Base-by-base conservation (phyloP, 129 eudicot genomes). In the Lactuca sativa region DNA sequence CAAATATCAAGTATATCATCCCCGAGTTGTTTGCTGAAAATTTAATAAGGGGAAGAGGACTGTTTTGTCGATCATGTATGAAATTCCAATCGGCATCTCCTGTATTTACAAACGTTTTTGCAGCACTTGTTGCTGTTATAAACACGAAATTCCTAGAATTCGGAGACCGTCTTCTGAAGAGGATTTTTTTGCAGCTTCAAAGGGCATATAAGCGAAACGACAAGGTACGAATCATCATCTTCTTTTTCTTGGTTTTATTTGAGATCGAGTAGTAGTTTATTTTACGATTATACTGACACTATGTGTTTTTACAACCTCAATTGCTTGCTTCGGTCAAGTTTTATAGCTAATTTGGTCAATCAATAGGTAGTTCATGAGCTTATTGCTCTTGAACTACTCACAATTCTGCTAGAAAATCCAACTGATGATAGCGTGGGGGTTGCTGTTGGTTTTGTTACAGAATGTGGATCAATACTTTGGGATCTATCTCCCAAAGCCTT, bases 361-460 rank as follows among this genome's bases (percentile, higher is more conserved):
- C 99, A 93, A 77, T 90, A 85, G 81, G 85, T 93, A 14, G 99
- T 88, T 73, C 88, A 93, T 33, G 99, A 93, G 82, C 88, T 89
- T 58, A 84, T 93, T 62, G 99, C 99, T 54, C 90, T 93, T 66
- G 99, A 93, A 77, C 85, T 93, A 59, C 88, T 93, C 7, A 90
- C 95, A 0, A 72, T 85, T 57, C 66, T 93, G 38, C 77, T 95
- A 70, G 97, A 87, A 58, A 86, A 84, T 69, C 99, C 97, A 17
- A 85, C 97, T 16, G 99, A 95, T 84, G 97, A 90, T 49, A 95
- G 99, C 62, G 99, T 95, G 36, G 99, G 90, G 72, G 99, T 95
- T 32, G 97, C 99, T 33, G 99, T 86, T 61, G 97, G 95, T 7
- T 95, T 95, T 81, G 91, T 95, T 37, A 95, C 95, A 0, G 93